Conservation (phyloP, 345 rosid species). For the Raphanus sativus region DNA sequence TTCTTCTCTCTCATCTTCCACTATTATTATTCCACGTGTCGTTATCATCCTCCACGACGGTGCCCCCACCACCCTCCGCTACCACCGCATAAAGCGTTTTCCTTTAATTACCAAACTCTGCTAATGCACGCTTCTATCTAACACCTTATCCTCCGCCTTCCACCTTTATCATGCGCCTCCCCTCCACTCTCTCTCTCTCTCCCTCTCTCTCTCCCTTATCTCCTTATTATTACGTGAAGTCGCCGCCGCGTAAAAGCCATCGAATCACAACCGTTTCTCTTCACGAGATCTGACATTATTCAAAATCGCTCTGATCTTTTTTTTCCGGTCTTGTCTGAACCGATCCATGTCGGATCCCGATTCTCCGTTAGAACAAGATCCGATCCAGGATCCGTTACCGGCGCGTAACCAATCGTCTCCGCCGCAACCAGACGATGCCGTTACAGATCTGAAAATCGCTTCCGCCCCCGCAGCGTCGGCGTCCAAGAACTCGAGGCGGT, state of each 20-base stretch:
- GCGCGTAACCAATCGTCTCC: conserved; percentile 24
- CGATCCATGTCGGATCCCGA: conserved; percentile 44
- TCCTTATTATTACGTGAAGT: conserved; percentile 25
- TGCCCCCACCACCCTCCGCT: conserved; percentile 39
- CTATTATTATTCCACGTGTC: conserved; percentile 40
- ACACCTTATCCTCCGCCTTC: conserved; percentile 38
- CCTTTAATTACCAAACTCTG: conserved; percentile 1
- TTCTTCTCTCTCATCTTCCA: conserved; percentile 42
- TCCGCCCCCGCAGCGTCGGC: conserved; percentile 18
- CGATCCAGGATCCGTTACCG: conserved; percentile 33
- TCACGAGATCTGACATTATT: conserved; percentile 7
- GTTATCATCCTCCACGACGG: conserved; percentile 32
- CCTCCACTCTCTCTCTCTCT: conserved; percentile 29
- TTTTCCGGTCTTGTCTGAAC: too few species aligned
- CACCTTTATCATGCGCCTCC: conserved; percentile 30
- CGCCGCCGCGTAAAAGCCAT: conserved; percentile 39
- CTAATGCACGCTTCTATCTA: conserved; percentile 31
- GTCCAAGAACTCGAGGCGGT: conserved; percentile 60
- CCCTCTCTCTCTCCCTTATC: conserved; percentile 31
- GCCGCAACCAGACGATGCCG: conserved; percentile 6
- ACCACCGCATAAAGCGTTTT: conserved; percentile 19
- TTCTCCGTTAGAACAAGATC: conserved; percentile 39
- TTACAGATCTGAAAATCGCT: conserved; percentile 21
- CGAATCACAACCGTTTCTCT: conserved; percentile 24
- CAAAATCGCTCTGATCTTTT: background rate